These are phyloP conservation scores for Penicillium psychrofluorescens DNA, from an alignment of 495 filamentous ascomycete genomes.

Conservation along the genomic window DNA sequence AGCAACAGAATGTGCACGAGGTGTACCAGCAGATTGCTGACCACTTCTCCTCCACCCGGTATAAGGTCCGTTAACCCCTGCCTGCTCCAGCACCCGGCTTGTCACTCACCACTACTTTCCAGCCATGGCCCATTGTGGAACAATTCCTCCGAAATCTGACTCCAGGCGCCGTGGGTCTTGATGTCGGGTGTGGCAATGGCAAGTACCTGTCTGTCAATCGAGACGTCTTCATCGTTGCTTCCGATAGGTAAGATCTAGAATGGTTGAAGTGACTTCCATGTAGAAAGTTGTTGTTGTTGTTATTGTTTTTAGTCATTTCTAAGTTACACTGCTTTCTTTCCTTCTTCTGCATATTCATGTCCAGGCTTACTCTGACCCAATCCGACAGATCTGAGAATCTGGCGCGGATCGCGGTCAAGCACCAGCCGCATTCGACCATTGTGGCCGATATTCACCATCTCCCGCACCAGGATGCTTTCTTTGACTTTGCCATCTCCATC, in stretches of 20 bases:
- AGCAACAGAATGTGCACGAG: slow-evolving; percentile 78
- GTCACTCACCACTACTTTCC: background rate
- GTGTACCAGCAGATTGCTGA: slow-evolving; percentile 92
- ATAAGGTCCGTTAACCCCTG: slow-evolving; percentile 54
- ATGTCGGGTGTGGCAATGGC: slow-evolving; percentile 89
- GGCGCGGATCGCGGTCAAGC: slow-evolving; percentile 60
- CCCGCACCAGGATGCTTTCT: slow-evolving; percentile 58
- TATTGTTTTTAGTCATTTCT: slow-evolving; percentile 1
- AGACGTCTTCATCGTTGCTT: slow-evolving; percentile 74
- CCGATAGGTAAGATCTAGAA: slow-evolving; percentile 59
- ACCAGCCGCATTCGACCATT: slow-evolving; percentile 54
- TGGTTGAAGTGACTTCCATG: background rate
- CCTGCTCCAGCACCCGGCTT: too few relatives aligned
- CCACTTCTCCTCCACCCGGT: slow-evolving; percentile 91
- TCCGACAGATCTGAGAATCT: slow-evolving; percentile 59
- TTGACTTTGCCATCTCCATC: slow-evolving; percentile 93
- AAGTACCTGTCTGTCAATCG: slow-evolving; percentile 84
- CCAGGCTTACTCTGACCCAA: slow-evolving; percentile 10
- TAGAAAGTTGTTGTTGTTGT: background rate
- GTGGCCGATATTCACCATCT: slow-evolving; percentile 66
- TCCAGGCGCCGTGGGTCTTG: slow-evolving; percentile 75
- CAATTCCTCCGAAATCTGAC: slow-evolving; percentile 61
- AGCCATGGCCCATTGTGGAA: slow-evolving; percentile 92
- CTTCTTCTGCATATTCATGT: slow-evolving; percentile 1
- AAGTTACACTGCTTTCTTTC: slow-evolving; percentile 1